phyloP scores from a whole-genome alignment of 2,329 filamentous ascomycete species.

The Dactylella cylindrospora region DNA sequence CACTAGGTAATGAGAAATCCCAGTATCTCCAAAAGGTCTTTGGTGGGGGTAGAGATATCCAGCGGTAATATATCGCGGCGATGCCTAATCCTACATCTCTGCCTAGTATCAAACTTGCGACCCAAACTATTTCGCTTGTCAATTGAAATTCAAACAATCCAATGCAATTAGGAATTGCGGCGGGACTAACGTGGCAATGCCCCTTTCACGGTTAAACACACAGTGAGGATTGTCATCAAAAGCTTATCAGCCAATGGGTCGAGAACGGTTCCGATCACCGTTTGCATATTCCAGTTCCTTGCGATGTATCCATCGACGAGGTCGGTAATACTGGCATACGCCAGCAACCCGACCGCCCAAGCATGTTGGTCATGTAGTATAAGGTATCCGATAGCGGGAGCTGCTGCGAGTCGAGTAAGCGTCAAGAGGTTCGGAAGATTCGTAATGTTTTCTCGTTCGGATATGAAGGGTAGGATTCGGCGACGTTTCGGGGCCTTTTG shows the following conservation, averaged over 20 bases:
- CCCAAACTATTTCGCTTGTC: constrained; percentile 63
- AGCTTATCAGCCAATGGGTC: constrained; percentile 97
- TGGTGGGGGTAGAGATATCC: constrained; percentile 87
- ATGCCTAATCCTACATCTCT: constrained; percentile 80
- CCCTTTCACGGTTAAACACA: constrained; percentile 80
- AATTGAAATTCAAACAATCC: neutral
- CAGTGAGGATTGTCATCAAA: constrained; percentile 89
- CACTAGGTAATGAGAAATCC: constrained; percentile 91
- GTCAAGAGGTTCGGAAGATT: constrained; percentile 94
- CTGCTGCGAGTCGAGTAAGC: constrained; percentile 76
- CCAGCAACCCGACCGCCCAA: constrained; percentile 80
- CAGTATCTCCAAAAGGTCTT: constrained; percentile 93
- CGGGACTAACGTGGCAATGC: constrained; percentile 64
- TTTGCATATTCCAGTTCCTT: constrained; percentile 80
- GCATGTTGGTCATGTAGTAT: constrained; percentile 79
- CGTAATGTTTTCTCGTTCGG: constrained; percentile 82
- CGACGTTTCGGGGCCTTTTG: constrained; percentile 13
- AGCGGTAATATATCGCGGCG: constrained; percentile 90
- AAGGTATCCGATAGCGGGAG: constrained; percentile 83
- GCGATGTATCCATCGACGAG: constrained; percentile 93
- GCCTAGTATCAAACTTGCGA: constrained; percentile 86
- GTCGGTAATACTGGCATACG: constrained; percentile 88
- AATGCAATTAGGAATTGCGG: neutral
- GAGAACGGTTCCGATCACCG: constrained; percentile 90
- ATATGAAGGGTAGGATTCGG: constrained; percentile 23